Evolutionary conservation across 1,139 yeast species (phyloP), one percentile per base, ranked within the genome.

Genomic region (Sugiyamaella japonica): DNA sequence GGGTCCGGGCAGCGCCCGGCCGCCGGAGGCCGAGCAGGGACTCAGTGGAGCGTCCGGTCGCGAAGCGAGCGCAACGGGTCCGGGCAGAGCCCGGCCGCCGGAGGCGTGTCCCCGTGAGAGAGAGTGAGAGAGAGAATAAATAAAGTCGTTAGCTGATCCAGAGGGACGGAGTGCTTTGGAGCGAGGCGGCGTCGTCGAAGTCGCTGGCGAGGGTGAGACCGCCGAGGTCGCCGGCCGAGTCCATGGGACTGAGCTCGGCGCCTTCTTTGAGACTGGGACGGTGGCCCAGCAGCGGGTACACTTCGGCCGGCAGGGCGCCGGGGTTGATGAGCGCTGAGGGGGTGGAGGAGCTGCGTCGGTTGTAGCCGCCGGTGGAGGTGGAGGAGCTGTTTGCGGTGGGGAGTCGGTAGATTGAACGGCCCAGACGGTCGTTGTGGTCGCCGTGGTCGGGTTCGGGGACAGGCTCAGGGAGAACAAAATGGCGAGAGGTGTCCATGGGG

Each of bases 91-190:
- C 37, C 37, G 37, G 37, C 37, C 37, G 37, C 37, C 37, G n/a
- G 37, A 34, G 37, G 37, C 37, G 12, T 5, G n/a, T 6, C 39
- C n/a, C 34, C 3, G 10, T 9, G 34, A 29, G 8, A 29, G 8
- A 9, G 34, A 28, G 8, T 7, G 31, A 12, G n/a, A 29, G 34
- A 12, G 34, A 29, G 20, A 39, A 17, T 48, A 29, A 48, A 48
- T 39, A 39, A 25, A 39, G 29, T 38, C 36, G 32, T 40, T 53
- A 61, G 23, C 54, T 59, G 37, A 61, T 61, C 63, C 63, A 61
- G 20, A 61, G 41, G 3, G 62, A 59, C 1, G 61, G 63, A 3
- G 63, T 61, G 53, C 61, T 59, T 38, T 57, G 58, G 17, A 61
- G 52, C 12, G 63, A 60, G 28, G 61, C 57, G 37, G 56, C 57